These are phyloP conservation scores for Capronia coronata DNA, from an alignment of 2,329 filamentous ascomycete genomes.

Conservation along the genomic window DNA sequence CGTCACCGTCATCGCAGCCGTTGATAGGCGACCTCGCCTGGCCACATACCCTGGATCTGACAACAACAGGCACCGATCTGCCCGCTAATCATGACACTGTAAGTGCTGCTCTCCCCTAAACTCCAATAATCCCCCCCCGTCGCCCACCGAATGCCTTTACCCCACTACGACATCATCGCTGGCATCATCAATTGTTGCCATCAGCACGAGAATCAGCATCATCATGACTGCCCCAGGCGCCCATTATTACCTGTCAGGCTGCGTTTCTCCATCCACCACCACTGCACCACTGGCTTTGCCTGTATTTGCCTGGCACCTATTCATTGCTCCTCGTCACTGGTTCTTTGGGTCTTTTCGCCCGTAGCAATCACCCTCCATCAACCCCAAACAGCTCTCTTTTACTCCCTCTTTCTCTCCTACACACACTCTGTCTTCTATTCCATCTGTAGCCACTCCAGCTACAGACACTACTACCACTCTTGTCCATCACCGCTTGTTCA, in stretches of 20 bases:
- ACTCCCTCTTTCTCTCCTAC: no score
- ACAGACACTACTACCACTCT: background rate
- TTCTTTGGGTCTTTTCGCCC: no score
- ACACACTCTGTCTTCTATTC: no score
- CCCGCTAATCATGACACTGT: background rate
- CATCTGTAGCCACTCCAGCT: background rate
- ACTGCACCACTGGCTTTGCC: background rate
- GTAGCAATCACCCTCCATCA: no score
- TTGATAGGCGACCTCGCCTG: background rate
- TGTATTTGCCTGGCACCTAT: no score
- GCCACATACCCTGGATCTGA: background rate
- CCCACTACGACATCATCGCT: conserved; percentile 5
- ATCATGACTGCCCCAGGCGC: no score
- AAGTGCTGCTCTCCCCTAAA: background rate
- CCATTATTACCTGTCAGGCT: no score
- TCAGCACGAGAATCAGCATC: background rate
- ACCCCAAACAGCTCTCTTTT: no score
- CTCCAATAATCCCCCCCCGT: background rate
- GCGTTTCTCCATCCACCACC: no score
- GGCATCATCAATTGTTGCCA: background rate
- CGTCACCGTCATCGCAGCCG: background rate
- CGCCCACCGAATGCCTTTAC: background rate
- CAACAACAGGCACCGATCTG: background rate
- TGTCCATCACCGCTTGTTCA: no score
- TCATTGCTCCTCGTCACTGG: no score